Evolutionary conservation across 441 rosid genomes (phyloP), one percentile per base, ranked within the genome.

Genomic region (Manihot esculenta): DNA sequence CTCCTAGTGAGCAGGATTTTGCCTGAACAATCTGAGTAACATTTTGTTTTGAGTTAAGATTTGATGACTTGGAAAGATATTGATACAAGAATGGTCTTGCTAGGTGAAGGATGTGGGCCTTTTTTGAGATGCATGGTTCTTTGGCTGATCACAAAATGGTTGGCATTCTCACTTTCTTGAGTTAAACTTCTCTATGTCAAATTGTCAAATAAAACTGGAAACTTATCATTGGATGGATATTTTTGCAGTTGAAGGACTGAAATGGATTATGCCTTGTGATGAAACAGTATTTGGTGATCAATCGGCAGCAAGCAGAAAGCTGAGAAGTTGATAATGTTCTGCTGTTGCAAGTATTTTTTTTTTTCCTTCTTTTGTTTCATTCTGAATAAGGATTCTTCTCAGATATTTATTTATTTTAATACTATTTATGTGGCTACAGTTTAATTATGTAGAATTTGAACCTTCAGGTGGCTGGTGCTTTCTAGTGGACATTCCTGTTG

Each of bases 401-500:
- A 30, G 2, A 30, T 13, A 12, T 48, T 53, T 49, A 23, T 55
- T 73, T 56, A 26, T 56, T 47, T 56, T 47, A 17, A n/a, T 26
- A 21, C 10, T 21, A 8, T 51, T 54, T 12, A 47, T 61, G 20
- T 47, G 41, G 65, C 23, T 72, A 23, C n/a, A 55, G 60, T 44
- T 69, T 68, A 35, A 68, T 44, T 24, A 41, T 21, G 47, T 60
- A 47, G 27, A 53, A 72, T 48, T 69, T 53, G 65, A 47, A 66
- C 7, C 10, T 64, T 20, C 18, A 60, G 78, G 76, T 76, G 64
- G 69, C 74, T 53, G 63, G 67, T 62, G 64, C 70, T 66, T 74
- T 15, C 42, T 30, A 41, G 10, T 9, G 70, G 75, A 68, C 68
- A 49, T 54, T 55, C 76, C 53, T 57, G 44, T 51, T 35, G 66